A percentile compares a stretch with the other conserved stretches of the same genome.
phyloP scores from a whole-genome alignment of 345 rosid genomes.

The Abelmoschus esculentus region DNA sequence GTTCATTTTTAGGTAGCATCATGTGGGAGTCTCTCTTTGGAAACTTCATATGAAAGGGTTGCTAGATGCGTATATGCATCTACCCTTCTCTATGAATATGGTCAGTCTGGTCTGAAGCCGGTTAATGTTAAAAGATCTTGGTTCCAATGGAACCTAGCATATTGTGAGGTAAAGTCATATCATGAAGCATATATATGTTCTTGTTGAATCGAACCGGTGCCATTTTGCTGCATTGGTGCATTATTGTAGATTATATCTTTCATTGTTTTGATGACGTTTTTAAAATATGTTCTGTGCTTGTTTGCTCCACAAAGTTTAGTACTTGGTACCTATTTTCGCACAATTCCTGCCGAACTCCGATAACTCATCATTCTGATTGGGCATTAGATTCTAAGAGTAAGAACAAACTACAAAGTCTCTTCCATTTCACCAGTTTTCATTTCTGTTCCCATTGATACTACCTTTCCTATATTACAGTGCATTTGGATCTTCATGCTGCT shows the following conservation, averaged over 20 bases:
- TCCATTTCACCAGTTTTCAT: too few relatives aligned
- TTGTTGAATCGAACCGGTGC: neutral
- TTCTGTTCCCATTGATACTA: too few relatives aligned
- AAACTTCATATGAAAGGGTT: conserved; percentile 50
- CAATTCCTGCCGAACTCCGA: neutral
- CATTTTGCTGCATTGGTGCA: conserved; percentile 1
- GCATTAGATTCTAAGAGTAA: neutral
- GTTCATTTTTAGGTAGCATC: conserved; percentile 31
- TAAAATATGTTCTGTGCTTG: neutral
- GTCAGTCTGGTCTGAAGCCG: conserved; percentile 26
- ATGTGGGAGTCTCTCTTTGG: conserved; percentile 41
- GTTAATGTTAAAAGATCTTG: conserved; percentile 21
- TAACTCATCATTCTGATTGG: neutral
- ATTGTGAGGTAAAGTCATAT: conserved; percentile 35
- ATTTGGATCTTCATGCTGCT: too few relatives aligned
- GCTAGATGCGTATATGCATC: conserved; percentile 41
- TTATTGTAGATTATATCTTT: neutral
- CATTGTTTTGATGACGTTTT: neutral
- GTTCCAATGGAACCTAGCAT: conserved; percentile 36
- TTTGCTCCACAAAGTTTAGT: neutral
- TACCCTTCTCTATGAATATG: conserved; percentile 41
- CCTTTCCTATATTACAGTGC: too few relatives aligned
- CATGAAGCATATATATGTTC: neutral
- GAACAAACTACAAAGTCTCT: too few relatives aligned
- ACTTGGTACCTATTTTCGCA: neutral